Evolutionary conservation across 805 yeast genomes (phyloP).

Genomic region (Candida endomychidarum): DNA sequence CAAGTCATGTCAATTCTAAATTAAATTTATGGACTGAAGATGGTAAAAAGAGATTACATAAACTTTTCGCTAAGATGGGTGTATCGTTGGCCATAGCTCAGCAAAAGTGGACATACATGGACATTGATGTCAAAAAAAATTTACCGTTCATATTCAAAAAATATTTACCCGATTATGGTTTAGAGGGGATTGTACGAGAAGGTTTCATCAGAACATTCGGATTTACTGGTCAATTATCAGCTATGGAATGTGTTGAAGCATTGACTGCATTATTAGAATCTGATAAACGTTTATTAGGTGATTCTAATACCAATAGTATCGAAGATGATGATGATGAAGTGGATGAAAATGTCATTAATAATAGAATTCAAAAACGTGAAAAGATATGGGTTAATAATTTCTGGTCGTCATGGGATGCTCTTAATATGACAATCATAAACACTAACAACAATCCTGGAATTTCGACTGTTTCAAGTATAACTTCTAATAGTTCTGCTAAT

Average conservation of each 20-base stretch:
- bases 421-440: constrained; percentile 29
- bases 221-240: constrained; percentile 80
- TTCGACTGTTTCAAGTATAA: constrained; percentile 10
- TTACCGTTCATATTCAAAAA: constrained; percentile 66
- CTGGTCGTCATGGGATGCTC: constrained; percentile 61
- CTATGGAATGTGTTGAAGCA: constrained; percentile 91
- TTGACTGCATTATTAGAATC: constrained; percentile 80
- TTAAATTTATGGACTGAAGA: constrained; percentile 87
- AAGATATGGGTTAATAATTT: constrained; percentile 73
- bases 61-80: constrained; percentile 96
- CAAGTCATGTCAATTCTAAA: constrained; percentile 88
- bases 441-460: constrained; percentile 9
- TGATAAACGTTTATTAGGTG: constrained; percentile 36
- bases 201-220: constrained; percentile 90
- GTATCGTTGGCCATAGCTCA: constrained; percentile 84
- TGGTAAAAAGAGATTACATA: constrained; percentile 82
- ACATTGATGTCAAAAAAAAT: constrained; percentile 71
- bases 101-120: constrained; percentile 91
- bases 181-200: constrained; percentile 78
- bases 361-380: constrained; percentile 43
- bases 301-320: constrained; percentile 20
- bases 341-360: constrained; percentile 21
- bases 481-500: constrained; percentile 9
- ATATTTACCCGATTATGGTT: constrained; percentile 71
- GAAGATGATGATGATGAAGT: constrained; percentile 21